Base-by-base conservation (phyloP, 805 yeast genomes). In the Ogataea zsoltii region DNA sequence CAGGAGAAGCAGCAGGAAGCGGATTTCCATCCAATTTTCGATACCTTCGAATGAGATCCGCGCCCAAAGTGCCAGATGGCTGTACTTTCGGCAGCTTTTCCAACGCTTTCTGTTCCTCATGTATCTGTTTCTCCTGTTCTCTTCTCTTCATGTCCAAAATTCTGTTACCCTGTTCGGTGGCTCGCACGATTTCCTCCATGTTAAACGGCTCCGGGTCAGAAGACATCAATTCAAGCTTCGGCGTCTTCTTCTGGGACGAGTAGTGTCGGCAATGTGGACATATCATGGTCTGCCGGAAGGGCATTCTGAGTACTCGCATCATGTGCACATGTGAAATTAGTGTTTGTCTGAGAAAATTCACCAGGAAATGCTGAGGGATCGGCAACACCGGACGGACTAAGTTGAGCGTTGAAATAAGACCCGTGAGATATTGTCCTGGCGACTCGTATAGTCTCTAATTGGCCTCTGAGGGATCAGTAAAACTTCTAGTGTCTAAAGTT, bases 101-200 rank as follows among this genome's bases (percentile, higher is more conserved):
- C n/a, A 37, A 16, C 3, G 40, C n/a, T 3, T 37, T 14, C 12
- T 14, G 13, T 23, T 40, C 34, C 11, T 40, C 37, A 13, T 40
- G 42, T 2, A n/a, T 5, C 16, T 35, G 16, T 7, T 18, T 33
- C n/a, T 39, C 12, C 3, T 33, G 28, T 12, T 44, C 33, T 11
- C 7, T 3, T 15, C 21, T 32, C 9, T 34, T 34, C n/a, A 19
- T 21, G 12, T 19, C 34, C 17, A 48, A 30, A 5, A 48, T 31
- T n/a, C 23, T 2, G 28, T 48, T 48, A n/a, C 41, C 51, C 31
- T 37, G 18, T 30, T 41, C 38, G 2, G 51, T 44, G 3, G 46
- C 48, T 2, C 36, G 12, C 25, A 17, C 32, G 3, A 48, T 33
- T 3, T 33, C 29, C 7, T 41, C 30, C 14, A 34, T 23, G 16